Conservation (phyloP, 805 yeast species). For the Wickerhamiella sorbophila region DNA sequence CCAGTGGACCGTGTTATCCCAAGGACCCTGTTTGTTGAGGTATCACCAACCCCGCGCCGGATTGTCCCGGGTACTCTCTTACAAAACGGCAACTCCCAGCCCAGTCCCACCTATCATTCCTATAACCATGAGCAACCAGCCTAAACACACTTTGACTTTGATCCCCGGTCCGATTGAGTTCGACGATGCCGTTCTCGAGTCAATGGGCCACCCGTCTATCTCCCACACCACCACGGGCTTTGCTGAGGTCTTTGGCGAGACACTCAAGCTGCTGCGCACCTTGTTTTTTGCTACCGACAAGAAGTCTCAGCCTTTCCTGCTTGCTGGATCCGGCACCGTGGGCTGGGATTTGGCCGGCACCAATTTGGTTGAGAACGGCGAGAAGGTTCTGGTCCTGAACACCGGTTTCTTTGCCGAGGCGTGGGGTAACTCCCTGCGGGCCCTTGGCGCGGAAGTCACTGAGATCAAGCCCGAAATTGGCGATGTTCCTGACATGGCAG, state of each 20-base stretch:
- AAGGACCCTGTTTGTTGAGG: no score
- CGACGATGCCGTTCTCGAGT: conserved; percentile 60
- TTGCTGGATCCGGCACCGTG: conserved; percentile 84
- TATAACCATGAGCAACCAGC: conserved; percentile 30
- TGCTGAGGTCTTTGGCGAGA: conserved; percentile 53
- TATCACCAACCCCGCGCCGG: no score
- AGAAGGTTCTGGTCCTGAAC: conserved; percentile 63
- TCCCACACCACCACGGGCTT: conserved; percentile 88
- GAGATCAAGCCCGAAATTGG: conserved; percentile 62
- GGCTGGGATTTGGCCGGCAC: conserved; percentile 90
- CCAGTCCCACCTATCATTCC: no score
- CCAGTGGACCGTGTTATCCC: no score
- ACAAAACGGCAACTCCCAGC: no score
- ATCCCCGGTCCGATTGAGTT: conserved; percentile 85
- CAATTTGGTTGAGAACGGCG: conserved; percentile 51
- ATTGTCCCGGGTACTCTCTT: no score
- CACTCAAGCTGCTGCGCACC: conserved; percentile 51
- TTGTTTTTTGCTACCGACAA: conserved; percentile 57
- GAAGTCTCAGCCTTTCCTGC: conserved; percentile 62
- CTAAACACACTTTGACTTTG: conserved; percentile 33
- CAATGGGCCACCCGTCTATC: conserved; percentile 70
- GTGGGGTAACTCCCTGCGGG: conserved; percentile 58
- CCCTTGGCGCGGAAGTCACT: conserved; percentile 67
- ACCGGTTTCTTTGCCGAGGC: conserved; percentile 83
- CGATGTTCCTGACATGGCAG: conserved; percentile 42